Conservation (phyloP, 495 filamentous ascomycete species). For the Amniculicola lignicola region DNA sequence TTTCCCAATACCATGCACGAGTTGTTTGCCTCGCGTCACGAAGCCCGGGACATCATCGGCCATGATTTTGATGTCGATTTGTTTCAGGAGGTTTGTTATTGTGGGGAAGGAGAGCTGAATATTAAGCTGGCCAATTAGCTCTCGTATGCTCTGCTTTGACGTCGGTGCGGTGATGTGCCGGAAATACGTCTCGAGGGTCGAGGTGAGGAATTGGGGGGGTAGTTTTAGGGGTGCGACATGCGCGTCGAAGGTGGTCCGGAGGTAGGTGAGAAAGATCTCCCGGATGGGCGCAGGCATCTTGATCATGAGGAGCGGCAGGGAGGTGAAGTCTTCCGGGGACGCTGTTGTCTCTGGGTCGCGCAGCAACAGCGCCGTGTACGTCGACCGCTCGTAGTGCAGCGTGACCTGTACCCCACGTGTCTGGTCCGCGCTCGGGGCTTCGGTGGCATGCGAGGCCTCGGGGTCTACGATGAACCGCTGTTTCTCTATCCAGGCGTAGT, state of each 20-base stretch:
- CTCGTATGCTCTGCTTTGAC: constrained; percentile 24
- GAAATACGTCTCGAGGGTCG: constrained; percentile 33
- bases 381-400: constrained; percentile 32
- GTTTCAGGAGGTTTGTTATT: constrained; percentile 27
- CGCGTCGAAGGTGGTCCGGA: constrained; percentile 38
- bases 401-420: constrained; percentile 35
- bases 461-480: constrained; percentile 13
- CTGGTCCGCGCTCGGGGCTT: constrained; percentile 6
- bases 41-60: constrained; percentile 34
- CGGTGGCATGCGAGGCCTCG: constrained; percentile 15
- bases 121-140: constrained; percentile 31
- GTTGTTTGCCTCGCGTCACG: constrained; percentile 22
- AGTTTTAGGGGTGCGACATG: constrained; percentile 32
- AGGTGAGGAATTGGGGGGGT: constrained; percentile 32
- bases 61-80: constrained; percentile 38
- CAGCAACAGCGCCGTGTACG: constrained; percentile 38
- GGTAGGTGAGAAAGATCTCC: constrained; percentile 39
- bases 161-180: constrained; percentile 5
- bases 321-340: constrained; percentile 31
- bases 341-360: constrained; percentile 27
- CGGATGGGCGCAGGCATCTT: constrained; percentile 39
- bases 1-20: constrained; percentile 7
- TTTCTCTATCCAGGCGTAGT: constrained; percentile 32
- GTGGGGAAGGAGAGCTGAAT: constrained; percentile 38
- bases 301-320: constrained; percentile 37